A percentile compares a stretch with the other conserved stretches of the same genome.
Evolutionary conservation across 1,139 yeast species (phyloP).

Genomic region (Hemisphaericaspora lyxosophila): DNA sequence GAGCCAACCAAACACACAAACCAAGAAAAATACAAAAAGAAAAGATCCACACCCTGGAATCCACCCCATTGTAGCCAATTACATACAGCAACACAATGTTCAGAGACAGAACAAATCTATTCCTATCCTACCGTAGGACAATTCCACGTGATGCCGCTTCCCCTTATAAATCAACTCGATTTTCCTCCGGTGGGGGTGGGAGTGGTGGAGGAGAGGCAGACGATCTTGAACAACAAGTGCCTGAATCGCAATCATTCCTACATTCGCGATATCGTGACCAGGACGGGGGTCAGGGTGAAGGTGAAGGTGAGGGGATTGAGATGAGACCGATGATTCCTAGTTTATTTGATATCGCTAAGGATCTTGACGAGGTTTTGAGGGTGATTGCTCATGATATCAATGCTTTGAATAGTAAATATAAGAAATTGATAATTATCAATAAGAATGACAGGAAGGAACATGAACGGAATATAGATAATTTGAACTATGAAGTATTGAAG

Average conservation of each 20-base stretch:
- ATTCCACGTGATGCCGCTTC: constrained; percentile 46
- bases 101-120: constrained; percentile 72
- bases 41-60: not conserved
- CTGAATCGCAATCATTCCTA: constrained; percentile 2
- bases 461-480: constrained; percentile 67
- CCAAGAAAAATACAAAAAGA: not conserved
- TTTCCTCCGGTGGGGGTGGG: constrained; percentile 1
- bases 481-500: constrained; percentile 72
- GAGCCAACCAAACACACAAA: not conserved
- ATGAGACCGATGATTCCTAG: constrained; percentile 68
- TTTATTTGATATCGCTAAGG: constrained; percentile 70
- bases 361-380: constrained; percentile 61
- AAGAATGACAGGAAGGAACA: constrained; percentile 72
- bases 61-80: not conserved
- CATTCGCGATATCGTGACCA: not conserved
- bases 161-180: not conserved
- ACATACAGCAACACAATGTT: constrained; percentile 48
- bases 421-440: constrained; percentile 82
- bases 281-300: constrained; percentile 6
- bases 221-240: constrained; percentile 6
- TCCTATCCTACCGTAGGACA: constrained; percentile 69
- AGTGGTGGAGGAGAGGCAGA: constrained; percentile 1
- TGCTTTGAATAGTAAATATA: constrained; percentile 67
- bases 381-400: constrained; percentile 51
- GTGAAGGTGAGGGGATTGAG: constrained; percentile 33